Evolutionary conservation across 768 basidiomycete genomes (phyloP).

Genomic region (Russula griseocarnosa): DNA sequence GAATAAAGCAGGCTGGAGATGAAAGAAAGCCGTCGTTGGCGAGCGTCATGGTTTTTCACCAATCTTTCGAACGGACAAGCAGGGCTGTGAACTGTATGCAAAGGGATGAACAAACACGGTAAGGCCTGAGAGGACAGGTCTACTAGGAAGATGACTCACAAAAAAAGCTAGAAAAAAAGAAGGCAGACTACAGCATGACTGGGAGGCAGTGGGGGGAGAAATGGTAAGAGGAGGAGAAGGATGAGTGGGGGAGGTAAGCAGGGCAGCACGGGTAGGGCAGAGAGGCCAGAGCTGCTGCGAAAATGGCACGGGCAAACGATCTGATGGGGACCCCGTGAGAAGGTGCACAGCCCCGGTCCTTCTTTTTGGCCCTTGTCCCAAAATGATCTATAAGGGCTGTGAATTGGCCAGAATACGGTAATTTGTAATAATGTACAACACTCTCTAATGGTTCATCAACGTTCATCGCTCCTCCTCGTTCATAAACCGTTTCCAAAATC

Average conservation of each 20-base stretch:
- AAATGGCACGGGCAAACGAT: background rate
- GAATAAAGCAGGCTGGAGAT: conserved; percentile 1
- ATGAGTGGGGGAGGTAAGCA: background rate
- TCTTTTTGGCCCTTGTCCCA: background rate
- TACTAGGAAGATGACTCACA: conserved; percentile 17
- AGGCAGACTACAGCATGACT: conserved; percentile 24
- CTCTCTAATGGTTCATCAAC: background rate
- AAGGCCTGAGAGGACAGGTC: background rate
- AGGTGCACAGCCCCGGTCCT: background rate
- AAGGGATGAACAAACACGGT: conserved; percentile 3
- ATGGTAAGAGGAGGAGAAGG: background rate
- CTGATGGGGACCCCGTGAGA: background rate
- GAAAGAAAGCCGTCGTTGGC: conserved; percentile 14
- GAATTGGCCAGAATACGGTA: background rate
- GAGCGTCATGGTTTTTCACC: conserved; percentile 26
- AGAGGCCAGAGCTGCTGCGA: background rate
- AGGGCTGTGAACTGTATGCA: conserved; percentile 14
- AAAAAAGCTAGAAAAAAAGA: background rate
- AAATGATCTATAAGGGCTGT: background rate
- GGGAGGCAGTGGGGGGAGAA: background rate
- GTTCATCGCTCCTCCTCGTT: background rate
- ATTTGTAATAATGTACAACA: background rate
- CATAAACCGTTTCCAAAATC: background rate
- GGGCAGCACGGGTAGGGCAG: background rate
- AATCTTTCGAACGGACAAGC: conserved; percentile 24